A percentile compares a stretch with the other conserved stretches of the same genome.
These are phyloP conservation scores for Baeospora myosura DNA, from an alignment of 1,284 basidiomycete genomes.

Conservation along the genomic window DNA sequence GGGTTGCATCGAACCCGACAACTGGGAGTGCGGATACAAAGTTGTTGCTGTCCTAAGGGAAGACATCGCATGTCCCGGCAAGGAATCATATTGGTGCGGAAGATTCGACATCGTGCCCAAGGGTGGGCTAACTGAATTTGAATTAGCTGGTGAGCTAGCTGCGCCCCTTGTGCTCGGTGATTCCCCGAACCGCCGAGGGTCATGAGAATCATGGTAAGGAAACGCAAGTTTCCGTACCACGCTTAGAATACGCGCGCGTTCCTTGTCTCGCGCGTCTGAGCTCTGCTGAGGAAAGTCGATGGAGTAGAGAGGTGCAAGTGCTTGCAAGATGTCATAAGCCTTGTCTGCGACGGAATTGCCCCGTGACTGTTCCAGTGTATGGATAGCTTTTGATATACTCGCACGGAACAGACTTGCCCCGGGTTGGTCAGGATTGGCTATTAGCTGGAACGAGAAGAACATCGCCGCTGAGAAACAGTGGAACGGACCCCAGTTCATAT, in stretches of 20 bases:
- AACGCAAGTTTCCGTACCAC: conserved; percentile 68
- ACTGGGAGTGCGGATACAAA: conserved; percentile 14
- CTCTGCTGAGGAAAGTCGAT: conserved; percentile 43
- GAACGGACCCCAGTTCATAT: conserved; percentile 76
- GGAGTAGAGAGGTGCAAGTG: conserved; percentile 63
- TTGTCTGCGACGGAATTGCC: conserved; percentile 65
- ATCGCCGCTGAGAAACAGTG: conserved; percentile 78
- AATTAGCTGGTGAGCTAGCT: conserved; percentile 31
- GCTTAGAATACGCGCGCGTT: conserved; percentile 51
- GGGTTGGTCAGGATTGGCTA: conserved; percentile 68
- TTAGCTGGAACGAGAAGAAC: conserved; percentile 80
- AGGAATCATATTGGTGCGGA: conserved; percentile 28
- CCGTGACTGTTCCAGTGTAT: conserved; percentile 54
- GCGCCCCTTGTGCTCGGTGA: conserved; percentile 33
- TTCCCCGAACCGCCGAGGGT: conserved; percentile 39
- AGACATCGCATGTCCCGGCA: conserved; percentile 28
- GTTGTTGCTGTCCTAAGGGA: conserved; percentile 23
- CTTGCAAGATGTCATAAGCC: conserved; percentile 57
- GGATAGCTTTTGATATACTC: conserved; percentile 62
- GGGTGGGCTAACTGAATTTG: conserved; percentile 40
- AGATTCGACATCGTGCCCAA: conserved; percentile 26
- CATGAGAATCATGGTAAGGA: conserved; percentile 67
- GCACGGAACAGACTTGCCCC: conserved; percentile 65
- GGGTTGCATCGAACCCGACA: conserved; percentile 16
- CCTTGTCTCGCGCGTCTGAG: conserved; percentile 47